Base-by-base conservation (phyloP, 495 filamentous ascomycete genomes). In the Geopyxis carbonaria region DNA sequence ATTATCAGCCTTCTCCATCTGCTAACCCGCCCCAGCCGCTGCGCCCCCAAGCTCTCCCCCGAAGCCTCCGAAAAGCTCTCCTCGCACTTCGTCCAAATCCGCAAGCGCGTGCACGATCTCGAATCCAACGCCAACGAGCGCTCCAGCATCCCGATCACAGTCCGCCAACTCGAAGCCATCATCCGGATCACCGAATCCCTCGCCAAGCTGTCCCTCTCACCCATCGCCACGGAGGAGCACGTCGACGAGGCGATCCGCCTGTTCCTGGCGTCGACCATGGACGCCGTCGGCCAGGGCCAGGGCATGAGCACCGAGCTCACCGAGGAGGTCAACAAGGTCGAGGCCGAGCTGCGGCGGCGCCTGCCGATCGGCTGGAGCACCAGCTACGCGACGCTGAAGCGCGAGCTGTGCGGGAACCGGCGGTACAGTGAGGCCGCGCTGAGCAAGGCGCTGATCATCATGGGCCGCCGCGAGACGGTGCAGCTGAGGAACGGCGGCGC, bases 211-310 rank as follows among this genome's bases (percentile, higher is more conserved):
- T 67, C 76, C 1, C 73, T 99, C 18, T 80, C 76, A 0, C 75
- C 85, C 19, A 66, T 93, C 20, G 89, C 86, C 15, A 83, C 76
- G 1, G 85, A 92, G 59, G 66, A 71, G 36, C 89, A 99, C 59
- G 89, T 99, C 34, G 85, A 99, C 56, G 89, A 99, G 63, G 89
- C 91, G 1, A 99, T 99, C 52, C 78, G 91, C 0, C 72, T 99
- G 21, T 99, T 99, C 76, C 64, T 99, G 3, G 91, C 87, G 30
- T 81, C 74, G 1, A 99, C 89, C 34, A 99, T 99, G 89, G 87
- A 99, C 59, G 89, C 89, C 2, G 82, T 94, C 28, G 82, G 80
- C 30, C 83, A 93, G 51, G 89, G 87, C 20, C 75, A 73, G 36
- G 72, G 79, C 43, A 80, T 79, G 32, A 81, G 69, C 59, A 76